A percentile compares a stretch with the other conserved stretches of the same genome.
Conservation (phyloP, 352 stramenopile genomes). For the Phytopythium chamaehyphon region DNA sequence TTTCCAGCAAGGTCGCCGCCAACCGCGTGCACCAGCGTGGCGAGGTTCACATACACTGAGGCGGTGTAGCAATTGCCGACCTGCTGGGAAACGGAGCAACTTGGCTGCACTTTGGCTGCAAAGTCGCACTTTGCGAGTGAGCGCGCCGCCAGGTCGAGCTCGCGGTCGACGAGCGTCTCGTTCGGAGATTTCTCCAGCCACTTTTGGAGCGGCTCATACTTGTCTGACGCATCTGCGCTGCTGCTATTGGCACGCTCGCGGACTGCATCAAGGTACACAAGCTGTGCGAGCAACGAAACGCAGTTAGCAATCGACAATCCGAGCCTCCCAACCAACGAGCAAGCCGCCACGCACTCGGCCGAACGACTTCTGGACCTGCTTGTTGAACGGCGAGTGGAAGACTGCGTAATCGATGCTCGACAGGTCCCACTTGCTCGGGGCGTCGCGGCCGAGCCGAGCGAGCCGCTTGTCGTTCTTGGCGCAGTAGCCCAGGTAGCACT, state of each 20-base stretch:
- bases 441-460: slow-evolving; percentile 6
- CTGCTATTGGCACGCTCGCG: slow-evolving; percentile 14
- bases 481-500: slow-evolving; percentile 92
- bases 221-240: slow-evolving; percentile 12
- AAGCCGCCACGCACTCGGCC: slow-evolving; percentile 53
- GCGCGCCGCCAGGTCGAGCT: slow-evolving; percentile 88
- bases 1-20: slow-evolving; percentile 58
- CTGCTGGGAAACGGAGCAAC: slow-evolving; percentile 82
- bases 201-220: slow-evolving; percentile 29
- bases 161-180: slow-evolving; percentile 90
- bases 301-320: neutral
- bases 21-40: slow-evolving; percentile 81
- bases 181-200: slow-evolving; percentile 80
- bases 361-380: slow-evolving; percentile 97
- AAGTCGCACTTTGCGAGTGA: slow-evolving; percentile 74
- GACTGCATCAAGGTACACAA: slow-evolving; percentile 59
- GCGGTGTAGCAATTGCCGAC: slow-evolving; percentile 98
- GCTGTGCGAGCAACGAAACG: slow-evolving; percentile 7
- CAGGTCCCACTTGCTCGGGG: slow-evolving; percentile 40
- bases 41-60: slow-evolving; percentile 95
- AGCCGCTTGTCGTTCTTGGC: slow-evolving; percentile 57
- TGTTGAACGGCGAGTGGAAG: slow-evolving; percentile 99
- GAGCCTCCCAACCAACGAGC: neutral
- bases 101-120: slow-evolving; percentile 71
- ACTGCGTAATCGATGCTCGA: slow-evolving; percentile 89